phyloP scores from a whole-genome alignment of 2,329 filamentous ascomycete species.

The Fusarium anthophilum region DNA sequence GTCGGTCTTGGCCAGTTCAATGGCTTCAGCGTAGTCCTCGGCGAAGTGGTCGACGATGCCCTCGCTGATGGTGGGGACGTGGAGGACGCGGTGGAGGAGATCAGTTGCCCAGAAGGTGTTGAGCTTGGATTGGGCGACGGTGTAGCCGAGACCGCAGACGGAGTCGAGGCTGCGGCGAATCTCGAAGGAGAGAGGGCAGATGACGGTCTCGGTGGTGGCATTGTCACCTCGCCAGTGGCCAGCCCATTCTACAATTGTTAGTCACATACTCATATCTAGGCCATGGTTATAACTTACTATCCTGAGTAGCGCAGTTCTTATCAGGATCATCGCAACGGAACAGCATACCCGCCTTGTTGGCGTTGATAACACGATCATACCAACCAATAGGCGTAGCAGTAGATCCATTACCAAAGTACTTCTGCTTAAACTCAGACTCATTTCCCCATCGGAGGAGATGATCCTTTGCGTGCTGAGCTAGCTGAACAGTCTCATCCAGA shows the following conservation, averaged over 20 bases:
- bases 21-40: slow-evolving; percentile 64
- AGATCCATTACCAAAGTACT: slow-evolving; percentile 72
- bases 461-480: slow-evolving; percentile 69
- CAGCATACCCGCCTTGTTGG: slow-evolving; percentile 64
- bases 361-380: slow-evolving; percentile 67
- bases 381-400: slow-evolving; percentile 69
- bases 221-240: slow-evolving; percentile 75
- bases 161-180: slow-evolving; percentile 65
- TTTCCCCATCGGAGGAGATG: slow-evolving; percentile 68
- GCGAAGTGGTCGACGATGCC: slow-evolving; percentile 69
- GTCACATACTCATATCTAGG: accelerated
- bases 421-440: slow-evolving; percentile 66
- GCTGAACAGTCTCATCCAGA: slow-evolving; percentile 65
- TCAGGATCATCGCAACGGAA: slow-evolving; percentile 78
- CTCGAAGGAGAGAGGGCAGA: slow-evolving; percentile 70
- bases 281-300: slow-evolving; percentile 43
- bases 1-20: slow-evolving; percentile 60
- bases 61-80: slow-evolving; percentile 69
- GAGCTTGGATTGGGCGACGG: slow-evolving; percentile 62
- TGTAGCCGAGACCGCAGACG: slow-evolving; percentile 71
- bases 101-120: slow-evolving; percentile 74
- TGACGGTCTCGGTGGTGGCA: slow-evolving; percentile 73
- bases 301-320: slow-evolving; percentile 65
- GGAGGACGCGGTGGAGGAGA: slow-evolving; percentile 72
- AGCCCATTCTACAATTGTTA: slow-evolving; percentile 61